Conservation (phyloP, 768 basidiomycete species). For the Phaeotremella fagi region DNA sequence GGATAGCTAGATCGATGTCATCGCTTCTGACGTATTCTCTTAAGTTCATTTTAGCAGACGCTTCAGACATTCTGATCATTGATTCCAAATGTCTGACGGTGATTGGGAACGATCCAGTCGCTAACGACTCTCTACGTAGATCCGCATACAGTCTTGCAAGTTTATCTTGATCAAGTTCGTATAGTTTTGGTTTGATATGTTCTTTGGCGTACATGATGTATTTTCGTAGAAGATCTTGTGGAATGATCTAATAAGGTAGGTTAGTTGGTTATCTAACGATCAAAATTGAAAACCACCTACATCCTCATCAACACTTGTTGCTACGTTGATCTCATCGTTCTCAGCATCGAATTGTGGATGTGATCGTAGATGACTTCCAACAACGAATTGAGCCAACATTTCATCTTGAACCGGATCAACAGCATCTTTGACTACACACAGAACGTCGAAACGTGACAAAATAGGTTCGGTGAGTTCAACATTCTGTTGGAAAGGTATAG, state of each 20-base stretch:
- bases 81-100: slow-evolving; percentile 96
- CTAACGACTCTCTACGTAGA: slow-evolving; percentile 88
- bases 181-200: slow-evolving; percentile 83
- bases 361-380: slow-evolving; percentile 87
- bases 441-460: slow-evolving; percentile 92
- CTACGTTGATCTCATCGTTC: slow-evolving; percentile 89
- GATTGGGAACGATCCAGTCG: slow-evolving; percentile 98
- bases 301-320: slow-evolving; percentile 78
- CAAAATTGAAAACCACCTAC: slow-evolving; percentile 54
- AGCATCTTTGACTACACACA: slow-evolving; percentile 96
- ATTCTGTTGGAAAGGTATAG: slow-evolving; percentile 96
- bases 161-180: slow-evolving; percentile 94
- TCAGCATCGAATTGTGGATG: slow-evolving; percentile 79
- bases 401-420: slow-evolving; percentile 97
- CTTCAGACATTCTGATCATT: slow-evolving; percentile 99
- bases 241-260: slow-evolving; percentile 66
- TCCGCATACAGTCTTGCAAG: slow-evolving; percentile 89
- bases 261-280: neutral
- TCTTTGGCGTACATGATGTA: slow-evolving; percentile 99
- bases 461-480: slow-evolving; percentile 98
- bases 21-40: slow-evolving; percentile 92
- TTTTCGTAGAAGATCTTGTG: slow-evolving; percentile 91
- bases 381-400: slow-evolving; percentile 92
- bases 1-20: slow-evolving; percentile 95
- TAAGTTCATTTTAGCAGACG: slow-evolving; percentile 96